Percentiles rank a stretch among this genome's conserved stretches.
Evolutionary conservation across 805 yeast genomes (phyloP).

Genomic region (Starmerella geochares): DNA sequence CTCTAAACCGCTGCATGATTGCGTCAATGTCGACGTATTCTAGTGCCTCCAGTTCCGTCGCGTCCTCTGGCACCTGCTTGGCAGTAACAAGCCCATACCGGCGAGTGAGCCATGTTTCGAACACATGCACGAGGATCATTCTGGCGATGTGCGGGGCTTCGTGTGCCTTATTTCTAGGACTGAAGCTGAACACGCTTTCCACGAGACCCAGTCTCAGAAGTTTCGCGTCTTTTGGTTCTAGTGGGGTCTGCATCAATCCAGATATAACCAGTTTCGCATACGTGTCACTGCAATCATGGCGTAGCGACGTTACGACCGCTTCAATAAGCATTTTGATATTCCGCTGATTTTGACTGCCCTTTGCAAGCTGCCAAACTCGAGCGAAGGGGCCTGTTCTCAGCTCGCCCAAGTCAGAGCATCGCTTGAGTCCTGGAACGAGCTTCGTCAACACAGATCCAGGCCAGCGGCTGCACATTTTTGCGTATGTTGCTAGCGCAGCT

Average conservation of each 20-base stretch:
- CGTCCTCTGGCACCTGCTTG: neutral
- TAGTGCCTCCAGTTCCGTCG: conserved; percentile 1
- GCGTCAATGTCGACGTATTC: conserved; percentile 10
- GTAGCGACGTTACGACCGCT: conserved; percentile 3
- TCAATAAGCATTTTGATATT: conserved; percentile 6
- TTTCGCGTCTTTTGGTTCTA: conserved; percentile 15
- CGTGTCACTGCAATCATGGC: neutral
- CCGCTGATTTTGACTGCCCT: neutral
- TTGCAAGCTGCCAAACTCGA: conserved; percentile 3
- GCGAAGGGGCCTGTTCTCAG: neutral
- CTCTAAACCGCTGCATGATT: neutral
- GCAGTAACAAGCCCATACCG: conserved; percentile 8
- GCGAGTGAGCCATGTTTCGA: conserved; percentile 17
- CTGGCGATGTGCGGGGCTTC: neutral
- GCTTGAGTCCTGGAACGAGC: conserved; percentile 11
- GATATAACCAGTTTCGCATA: conserved; percentile 1
- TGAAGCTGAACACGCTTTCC: conserved; percentile 9
- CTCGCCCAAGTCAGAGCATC: neutral
- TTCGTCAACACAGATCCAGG: conserved; percentile 13
- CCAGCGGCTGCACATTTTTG: conserved; percentile 5
- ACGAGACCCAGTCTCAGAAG: conserved; percentile 1
- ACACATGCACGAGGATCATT: conserved; percentile 8
- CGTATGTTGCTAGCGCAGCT: conserved; percentile 13
- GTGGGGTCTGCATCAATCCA: conserved; percentile 6
- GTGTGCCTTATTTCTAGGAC: conserved; percentile 1